Evolutionary conservation across 768 basidiomycete genomes (phyloP), one percentile per base, ranked within the genome.

Genomic region (Galerina sulciceps): DNA sequence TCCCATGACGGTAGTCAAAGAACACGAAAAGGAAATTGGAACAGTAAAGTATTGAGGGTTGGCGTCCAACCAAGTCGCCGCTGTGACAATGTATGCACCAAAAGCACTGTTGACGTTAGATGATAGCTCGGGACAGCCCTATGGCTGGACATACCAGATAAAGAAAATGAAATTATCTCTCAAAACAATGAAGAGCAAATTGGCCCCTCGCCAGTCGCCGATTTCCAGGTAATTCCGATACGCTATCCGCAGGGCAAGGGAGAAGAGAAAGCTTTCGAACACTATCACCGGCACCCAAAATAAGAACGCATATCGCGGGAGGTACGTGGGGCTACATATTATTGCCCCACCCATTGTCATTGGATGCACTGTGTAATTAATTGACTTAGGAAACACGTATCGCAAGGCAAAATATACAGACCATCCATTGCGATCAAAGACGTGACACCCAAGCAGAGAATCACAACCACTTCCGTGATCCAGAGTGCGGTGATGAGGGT

Each of bases 241-340:
- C 42, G 65, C 67, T 20, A 71, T 61, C 9, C 65, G 60, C 18
- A 73, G 46, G 2, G 68, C 65, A 6, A 75, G 59, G 13, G 55
- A 37, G 54, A 71, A 69, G n/a, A 73, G 51, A 53, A 73, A 59
- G 20, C 57, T 64, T 48, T 75, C 72, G 38, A 75, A 71, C 31
- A 61, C 45, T 17, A 73, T 55, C n/a, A 75, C 61, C 10, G 71
- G 69, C 20, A 75, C 41, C 72, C 72, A 73, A 46, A 71, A 69
- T 6, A 67, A 54, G 35, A 63, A 64, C 10, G 64, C 61, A 38
- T 62, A 67, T 9, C 58, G 49, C 17, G 71, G 71, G 17, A 69
- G 54, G 13, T 56, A 57, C 6, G 59, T 65, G n/a, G 61, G 58
- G 31, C 58, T 61, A 44, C 65, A 66, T 44, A 66, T 45, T 8